These are phyloP conservation scores for Chlamydomonas reinhardtii DNA, from an alignment of 163 green algal genomes.

Conservation along the genomic window DNA sequence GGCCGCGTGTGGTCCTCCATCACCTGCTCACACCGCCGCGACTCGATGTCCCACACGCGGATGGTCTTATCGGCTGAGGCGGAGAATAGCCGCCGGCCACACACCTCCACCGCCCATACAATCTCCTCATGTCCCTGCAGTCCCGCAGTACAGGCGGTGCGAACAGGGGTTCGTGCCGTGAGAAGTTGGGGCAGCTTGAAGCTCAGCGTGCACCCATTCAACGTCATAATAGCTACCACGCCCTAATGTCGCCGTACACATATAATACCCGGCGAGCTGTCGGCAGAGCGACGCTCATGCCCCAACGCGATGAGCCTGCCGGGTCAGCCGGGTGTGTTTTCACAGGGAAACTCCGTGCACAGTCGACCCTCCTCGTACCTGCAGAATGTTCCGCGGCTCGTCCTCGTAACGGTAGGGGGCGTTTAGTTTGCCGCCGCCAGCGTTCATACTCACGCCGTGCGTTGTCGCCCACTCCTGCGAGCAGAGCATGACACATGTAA, in stretches of 20 bases:
- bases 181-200: too few relatives aligned
- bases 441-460: slow-evolving; percentile 65
- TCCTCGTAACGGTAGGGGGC: slow-evolving; percentile 62
- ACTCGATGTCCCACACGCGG: slow-evolving; percentile 92
- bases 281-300: too few relatives aligned
- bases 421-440: background rate
- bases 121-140: slow-evolving; percentile 94
- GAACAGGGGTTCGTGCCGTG: background rate
- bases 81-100: slow-evolving; percentile 83
- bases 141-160: too few relatives aligned
- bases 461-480: slow-evolving; percentile 77
- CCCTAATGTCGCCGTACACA: too few relatives aligned
- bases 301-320: too few relatives aligned
- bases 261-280: too few relatives aligned
- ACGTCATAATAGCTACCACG: too few relatives aligned
- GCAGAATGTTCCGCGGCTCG: slow-evolving; percentile 76
- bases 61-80: slow-evolving; percentile 95
- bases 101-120: slow-evolving; percentile 93
- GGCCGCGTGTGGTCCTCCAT: slow-evolving; percentile 94
- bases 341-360: too few relatives aligned
- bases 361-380: slow-evolving; percentile 52
- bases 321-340: too few relatives aligned
- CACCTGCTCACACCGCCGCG: slow-evolving; percentile 87
- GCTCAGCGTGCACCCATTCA: too few relatives aligned
- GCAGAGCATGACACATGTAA: background rate